These are phyloP conservation scores for Penicillium sp. DNA, from an alignment of 2,329 filamentous ascomycete species.

Conservation along the genomic window DNA sequence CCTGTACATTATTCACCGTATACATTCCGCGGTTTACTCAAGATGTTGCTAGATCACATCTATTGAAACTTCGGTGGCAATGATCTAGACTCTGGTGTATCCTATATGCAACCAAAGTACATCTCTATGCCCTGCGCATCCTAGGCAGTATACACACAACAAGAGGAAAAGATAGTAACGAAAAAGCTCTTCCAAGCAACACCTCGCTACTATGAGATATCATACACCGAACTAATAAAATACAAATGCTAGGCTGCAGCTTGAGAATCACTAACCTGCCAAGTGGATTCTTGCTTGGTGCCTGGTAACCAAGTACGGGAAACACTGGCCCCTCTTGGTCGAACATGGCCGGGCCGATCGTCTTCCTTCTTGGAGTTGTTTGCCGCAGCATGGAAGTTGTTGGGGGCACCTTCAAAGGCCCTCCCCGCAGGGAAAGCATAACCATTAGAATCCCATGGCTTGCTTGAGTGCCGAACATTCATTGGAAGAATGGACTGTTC, in stretches of 20 bases:
- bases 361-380: conserved; percentile 36
- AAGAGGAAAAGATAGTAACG: conserved; percentile 1
- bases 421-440: conserved; percentile 28
- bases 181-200: neutral
- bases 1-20: too few species aligned
- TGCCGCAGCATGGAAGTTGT: conserved; percentile 14
- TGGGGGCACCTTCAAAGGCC: conserved; percentile 16
- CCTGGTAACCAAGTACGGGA: conserved; percentile 58
- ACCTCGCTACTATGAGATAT: conserved; percentile 14
- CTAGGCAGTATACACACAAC: neutral
- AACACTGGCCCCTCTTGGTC: conserved; percentile 34
- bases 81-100: neutral
- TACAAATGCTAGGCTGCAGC: conserved; percentile 14
- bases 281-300: conserved; percentile 79
- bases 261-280: conserved; percentile 48
- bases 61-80: neutral
- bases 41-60: neutral
- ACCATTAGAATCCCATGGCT: conserved; percentile 32
- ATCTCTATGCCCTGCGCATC: too few species aligned
- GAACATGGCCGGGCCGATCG: conserved; percentile 38
- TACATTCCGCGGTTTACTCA: neutral
- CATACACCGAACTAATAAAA: conserved; percentile 8
- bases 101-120: neutral
- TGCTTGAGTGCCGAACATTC: conserved; percentile 33
- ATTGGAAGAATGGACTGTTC: conserved; percentile 60